Evolutionary conservation across 768 basidiomycete genomes (phyloP), one percentile per base, ranked within the genome.

Genomic region (Trametes cingulata): DNA sequence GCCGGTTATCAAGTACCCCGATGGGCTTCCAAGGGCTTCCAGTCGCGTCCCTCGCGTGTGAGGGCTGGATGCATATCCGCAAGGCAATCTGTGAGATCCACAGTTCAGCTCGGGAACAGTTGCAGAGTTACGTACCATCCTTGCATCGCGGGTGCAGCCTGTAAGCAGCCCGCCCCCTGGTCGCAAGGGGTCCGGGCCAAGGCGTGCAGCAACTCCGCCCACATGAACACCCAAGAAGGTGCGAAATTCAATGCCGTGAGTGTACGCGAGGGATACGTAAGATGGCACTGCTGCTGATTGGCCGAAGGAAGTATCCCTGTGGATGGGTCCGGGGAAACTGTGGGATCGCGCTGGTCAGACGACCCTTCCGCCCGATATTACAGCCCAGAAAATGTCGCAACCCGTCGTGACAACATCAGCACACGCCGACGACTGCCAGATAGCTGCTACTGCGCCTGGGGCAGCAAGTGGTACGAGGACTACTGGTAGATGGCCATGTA

Each of bases 161-260:
- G 3, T 17, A 20, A 19, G 20, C 24, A 14, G 27, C 29, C 43
- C n/a, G 14, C 36, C 29, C 10, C 2, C 10, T 47, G 25, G 45
- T 46, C 54, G n/a, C 45, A 36, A 56, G 45, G 54, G 42, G 35
- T 33, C 15, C 45, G 27, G 36, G 42, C 45, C 13, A 42, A 13
- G n/a, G 45, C 22, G 35, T 33, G 49, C 22, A 19, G 37, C 46
- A 25, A 6, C 8, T 13, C 19, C 25, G 22, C 24, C 36, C 55
- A 56, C 54, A 56, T 56, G 55, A 36, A n/a, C 54, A 55, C 13
- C 17, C 27, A 33, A 12, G 55, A 56, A 56, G 55, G 22, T 27
- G n/a, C 15, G 45, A 9, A n/a, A 15, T 29, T 29, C 25, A 33
- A 33, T 42, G 20, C 39, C 20, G 39, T 57, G 47, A 14, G 45